These are phyloP conservation scores for Leptodontidium sp. DNA, from an alignment of 2,329 filamentous ascomycete genomes.

Conservation along the genomic window DNA sequence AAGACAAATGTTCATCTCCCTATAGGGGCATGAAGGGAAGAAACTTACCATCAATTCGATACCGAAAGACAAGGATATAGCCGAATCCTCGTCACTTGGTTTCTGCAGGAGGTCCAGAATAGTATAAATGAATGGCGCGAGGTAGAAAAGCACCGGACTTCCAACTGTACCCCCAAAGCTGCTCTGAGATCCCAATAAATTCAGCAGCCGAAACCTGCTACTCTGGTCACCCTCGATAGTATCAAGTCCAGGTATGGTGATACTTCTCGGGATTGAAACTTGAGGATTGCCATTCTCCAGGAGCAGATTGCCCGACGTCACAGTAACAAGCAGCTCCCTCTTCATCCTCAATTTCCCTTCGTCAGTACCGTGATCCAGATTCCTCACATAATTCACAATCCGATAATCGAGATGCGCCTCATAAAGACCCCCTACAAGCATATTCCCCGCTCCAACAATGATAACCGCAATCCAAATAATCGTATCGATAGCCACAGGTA, in stretches of 20 bases:
- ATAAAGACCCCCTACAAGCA: constrained; percentile 31
- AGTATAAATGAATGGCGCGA: constrained; percentile 37
- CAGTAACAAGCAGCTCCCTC: constrained; percentile 30
- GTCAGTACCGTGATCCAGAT: constrained; percentile 15
- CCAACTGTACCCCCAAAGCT: constrained; percentile 36
- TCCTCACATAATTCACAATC: constrained; percentile 28
- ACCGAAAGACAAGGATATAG: constrained; percentile 44
- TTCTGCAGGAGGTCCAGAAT: constrained; percentile 30
- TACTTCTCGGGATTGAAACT: constrained; percentile 22
- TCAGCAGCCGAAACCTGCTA: constrained; percentile 37
- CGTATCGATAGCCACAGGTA: constrained; percentile 29
- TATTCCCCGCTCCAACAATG: constrained; percentile 29
- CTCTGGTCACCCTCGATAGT: constrained; percentile 25
- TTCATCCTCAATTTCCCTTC: constrained; percentile 27
- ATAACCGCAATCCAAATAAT: constrained; percentile 29
- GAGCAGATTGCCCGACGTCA: constrained; percentile 30
- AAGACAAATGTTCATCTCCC: too few relatives aligned
- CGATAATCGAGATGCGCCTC: constrained; percentile 33
- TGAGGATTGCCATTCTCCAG: constrained; percentile 29
- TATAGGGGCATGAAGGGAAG: neutral
- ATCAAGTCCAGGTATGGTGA: constrained; percentile 26
- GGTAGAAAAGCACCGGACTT: constrained; percentile 36
- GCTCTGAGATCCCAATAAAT: constrained; percentile 37
- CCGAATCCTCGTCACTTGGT: constrained; percentile 40
- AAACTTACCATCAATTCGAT: constrained; percentile 42